A percentile compares a stretch with the other conserved stretches of the same genome.
Evolutionary conservation across 345 rosid species (phyloP).

Genomic region (Gossypium ekmanianum): DNA sequence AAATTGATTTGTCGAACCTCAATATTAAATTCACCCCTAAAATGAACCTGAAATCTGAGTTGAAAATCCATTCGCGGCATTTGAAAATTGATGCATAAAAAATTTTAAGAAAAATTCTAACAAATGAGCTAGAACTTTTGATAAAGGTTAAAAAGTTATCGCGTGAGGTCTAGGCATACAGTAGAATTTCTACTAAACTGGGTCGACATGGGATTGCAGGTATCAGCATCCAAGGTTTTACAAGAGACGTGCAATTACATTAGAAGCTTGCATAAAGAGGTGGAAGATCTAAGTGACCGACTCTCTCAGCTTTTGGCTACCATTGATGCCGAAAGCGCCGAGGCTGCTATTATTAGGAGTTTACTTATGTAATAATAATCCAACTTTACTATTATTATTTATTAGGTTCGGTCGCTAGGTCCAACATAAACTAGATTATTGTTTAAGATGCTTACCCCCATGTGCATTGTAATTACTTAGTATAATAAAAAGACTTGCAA

Average conservation of each 20-base stretch:
- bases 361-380: constrained; percentile 48
- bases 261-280: constrained; percentile 78
- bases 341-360: constrained; percentile 90
- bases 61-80: too few relatives aligned
- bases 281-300: constrained; percentile 83
- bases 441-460: constrained; percentile 7
- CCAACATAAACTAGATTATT: constrained; percentile 17
- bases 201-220: constrained; percentile 32
- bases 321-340: constrained; percentile 79
- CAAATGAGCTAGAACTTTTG: too few relatives aligned
- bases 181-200: too few relatives aligned
- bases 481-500: constrained; percentile 37
- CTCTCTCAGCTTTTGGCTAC: constrained; percentile 78
- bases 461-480: constrained; percentile 13
- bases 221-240: constrained; percentile 81
- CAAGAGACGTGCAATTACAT: constrained; percentile 97
- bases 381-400: background rate
- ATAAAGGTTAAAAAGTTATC: too few relatives aligned
- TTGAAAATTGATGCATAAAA: too few relatives aligned
- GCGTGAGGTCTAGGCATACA: too few relatives aligned
- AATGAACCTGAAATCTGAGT: too few relatives aligned
- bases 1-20: too few relatives aligned
- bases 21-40: too few relatives aligned
- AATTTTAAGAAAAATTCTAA: too few relatives aligned
- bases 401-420: constrained; percentile 30